Evolutionary conservation across 23 red algal species (phyloP), one percentile per base, ranked within the genome.

Genomic region (Cyanidiococcus yangmingshanensis): DNA sequence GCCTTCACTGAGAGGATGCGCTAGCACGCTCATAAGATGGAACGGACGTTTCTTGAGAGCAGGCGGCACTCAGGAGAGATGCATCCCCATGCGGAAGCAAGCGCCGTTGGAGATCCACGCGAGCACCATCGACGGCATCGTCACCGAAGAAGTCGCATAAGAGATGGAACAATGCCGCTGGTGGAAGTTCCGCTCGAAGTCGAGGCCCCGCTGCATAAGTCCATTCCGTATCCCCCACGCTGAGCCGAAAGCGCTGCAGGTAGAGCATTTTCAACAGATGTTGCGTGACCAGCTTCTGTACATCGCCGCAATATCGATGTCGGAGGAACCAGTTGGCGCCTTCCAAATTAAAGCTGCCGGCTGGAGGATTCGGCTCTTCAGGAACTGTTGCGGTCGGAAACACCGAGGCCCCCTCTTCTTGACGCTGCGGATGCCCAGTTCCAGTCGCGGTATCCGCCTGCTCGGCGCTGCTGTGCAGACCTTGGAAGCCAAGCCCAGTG

Each of bases 81-180:
- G n/a, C n/a, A n/a, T n/a, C n/a, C n/a, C n/a, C 12, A 54, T 54
- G 12, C 21, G 45, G 45, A 15, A 54, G 45, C 12, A 54, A 21
- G 21, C 45, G 45, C 12, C 45, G 45, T 21, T 21, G 45, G 7
- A 54, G 45, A 54, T 54, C 21, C 45, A 21, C 21, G 7, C 12
- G 12, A 54, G 45, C 45, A 21, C 45, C 45, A 17, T 71, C 63
- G 63, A 27, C 63, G 16, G 32, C 32, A 35, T 35, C 63, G 12
- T 71, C 63, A 29, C 63, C 63, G 27, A 71, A 71, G n/a, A 71
- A 35, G 3, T 71, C 63, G 32, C 63, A 35, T 29, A 71, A 29
- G n/a, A 71, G 63, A 2, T 35, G 12, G 63, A 71, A 71, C 63
- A 71, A 35, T 7, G 16, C 32, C 27, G 15, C 63, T 7, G 63